Evolutionary conservation across 768 basidiomycete genomes (phyloP), one percentile per base, ranked within the genome.

Genomic region (Hortiboletus campestris): DNA sequence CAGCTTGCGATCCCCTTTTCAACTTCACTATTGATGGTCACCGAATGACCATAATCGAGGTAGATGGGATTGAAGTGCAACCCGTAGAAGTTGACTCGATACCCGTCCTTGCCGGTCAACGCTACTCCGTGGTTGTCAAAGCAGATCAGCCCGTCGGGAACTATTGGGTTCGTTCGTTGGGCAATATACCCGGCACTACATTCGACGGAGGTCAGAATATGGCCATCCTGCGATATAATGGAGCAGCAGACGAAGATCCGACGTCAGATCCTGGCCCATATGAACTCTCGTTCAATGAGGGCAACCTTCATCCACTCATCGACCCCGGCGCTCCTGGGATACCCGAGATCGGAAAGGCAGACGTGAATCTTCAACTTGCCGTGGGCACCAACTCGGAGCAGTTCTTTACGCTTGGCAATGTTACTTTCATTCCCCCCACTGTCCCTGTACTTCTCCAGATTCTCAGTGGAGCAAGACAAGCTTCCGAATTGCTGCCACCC

Each of bases 161-260:
- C 63, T 84, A 84, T 64, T 85, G 80, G 80, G 73, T 82, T 31
- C 76, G 79, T 20, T 74, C 79, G 0, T 67, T 39, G 70, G 31
- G n/a, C 20, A 13, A 29, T 45, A 1, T 78, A 32, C 13, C 48
- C 2, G 17, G 22, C 12, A 19, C 48, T 10, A 7, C 53, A 5
- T 55, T 55, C 6, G 34, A 49, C 38, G 48, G 36, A 2, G 54
- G 48, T 25, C 47, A 49, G 45, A 55, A 55, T 39, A 7, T 40
- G 42, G 54, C 54, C 2, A 55, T 55, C 13, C 43, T 55, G 7
- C 54, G 48, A 10, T 55, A 55, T 16, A 19, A 44, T 8, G 54
- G 48, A 12, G 54, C 48, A 31, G 9, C 28, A 0, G 42, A 49
- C 5, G 28, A 20, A 32, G 54, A 55, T 32, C 54, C 54, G 2